Evolutionary conservation across 2,329 filamentous ascomycete species (phyloP).

Genomic region (Aspergillus caelatus): DNA sequence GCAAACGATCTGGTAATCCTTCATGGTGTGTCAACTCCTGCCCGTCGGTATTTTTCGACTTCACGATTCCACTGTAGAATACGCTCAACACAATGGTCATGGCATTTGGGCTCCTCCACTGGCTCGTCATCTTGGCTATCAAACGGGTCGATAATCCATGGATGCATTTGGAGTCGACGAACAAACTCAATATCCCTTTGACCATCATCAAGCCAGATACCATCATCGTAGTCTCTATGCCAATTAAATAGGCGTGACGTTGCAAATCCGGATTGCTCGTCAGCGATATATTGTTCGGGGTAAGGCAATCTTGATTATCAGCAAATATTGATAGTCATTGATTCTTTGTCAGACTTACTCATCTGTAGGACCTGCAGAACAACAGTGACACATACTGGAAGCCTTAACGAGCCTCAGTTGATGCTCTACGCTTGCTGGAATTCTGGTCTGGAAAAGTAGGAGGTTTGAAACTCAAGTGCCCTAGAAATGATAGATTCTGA

Average conservation of each 20-base stretch:
- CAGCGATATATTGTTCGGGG: conserved; percentile 13
- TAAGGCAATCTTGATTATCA: conserved; percentile 8
- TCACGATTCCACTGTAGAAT: conserved; percentile 19
- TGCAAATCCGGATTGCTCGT: conserved; percentile 19
- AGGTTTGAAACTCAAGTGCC: conserved; percentile 13
- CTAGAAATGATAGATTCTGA: neutral
- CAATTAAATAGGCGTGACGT: conserved; percentile 29
- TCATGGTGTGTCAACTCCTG: neutral
- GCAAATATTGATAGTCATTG: neutral
- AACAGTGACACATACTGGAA: neutral
- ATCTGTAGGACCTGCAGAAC: neutral
- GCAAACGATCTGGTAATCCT: neutral
- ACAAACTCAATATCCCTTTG: conserved; percentile 17
- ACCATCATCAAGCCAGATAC: conserved; percentile 28
- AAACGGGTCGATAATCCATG: conserved; percentile 28
- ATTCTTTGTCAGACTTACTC: conserved; percentile 8
- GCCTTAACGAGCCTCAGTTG: neutral
- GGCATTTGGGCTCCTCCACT: conserved; percentile 10
- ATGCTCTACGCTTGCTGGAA: conserved; percentile 8
- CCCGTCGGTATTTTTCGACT: neutral
- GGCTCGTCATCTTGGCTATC: neutral
- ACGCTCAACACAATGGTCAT: conserved; percentile 11
- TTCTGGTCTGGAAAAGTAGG: conserved; percentile 1
- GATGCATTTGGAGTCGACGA: conserved; percentile 22
- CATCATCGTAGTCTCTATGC: conserved; percentile 26